Conservation (phyloP, 1,139 yeast species). For the Torulaspora pretoriensis region DNA sequence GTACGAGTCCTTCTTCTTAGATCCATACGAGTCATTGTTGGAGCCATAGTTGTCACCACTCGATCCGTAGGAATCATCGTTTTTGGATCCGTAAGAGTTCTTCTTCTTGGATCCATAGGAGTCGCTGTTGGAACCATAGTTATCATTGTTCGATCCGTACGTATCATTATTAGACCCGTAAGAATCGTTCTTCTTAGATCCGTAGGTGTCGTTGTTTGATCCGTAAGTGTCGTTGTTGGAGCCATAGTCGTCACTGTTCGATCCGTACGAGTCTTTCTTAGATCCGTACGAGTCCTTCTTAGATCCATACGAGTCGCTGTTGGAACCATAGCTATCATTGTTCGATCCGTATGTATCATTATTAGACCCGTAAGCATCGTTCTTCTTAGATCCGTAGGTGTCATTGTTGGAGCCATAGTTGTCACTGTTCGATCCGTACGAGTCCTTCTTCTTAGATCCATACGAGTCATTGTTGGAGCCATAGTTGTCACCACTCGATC, state of each 20-base stretch:
- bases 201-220: slow-evolving; percentile 20
- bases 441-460: slow-evolving; percentile 19
- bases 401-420: slow-evolving; percentile 17
- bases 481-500: slow-evolving; percentile 19
- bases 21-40: slow-evolving; percentile 21
- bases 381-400: slow-evolving; percentile 22
- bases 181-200: slow-evolving; percentile 20
- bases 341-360: slow-evolving; percentile 23
- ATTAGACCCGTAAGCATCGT: slow-evolving; percentile 22
- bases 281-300: slow-evolving; percentile 28
- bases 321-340: slow-evolving; percentile 20
- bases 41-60: slow-evolving; percentile 21
- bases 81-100: slow-evolving; percentile 23
- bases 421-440: slow-evolving; percentile 19
- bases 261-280: slow-evolving; percentile 19
- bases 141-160: slow-evolving; percentile 26
- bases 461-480: slow-evolving; percentile 17
- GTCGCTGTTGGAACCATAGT: slow-evolving; percentile 15
- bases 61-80: slow-evolving; percentile 21
- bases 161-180: slow-evolving; percentile 28
- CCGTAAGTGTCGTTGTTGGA: slow-evolving; percentile 14
- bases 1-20: slow-evolving; percentile 14
- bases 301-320: slow-evolving; percentile 18
- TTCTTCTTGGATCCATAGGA: slow-evolving; percentile 27
- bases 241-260: no score